Conservation (phyloP, 257 asterid genomes). For the Parsonsia alboflavescens region DNA sequence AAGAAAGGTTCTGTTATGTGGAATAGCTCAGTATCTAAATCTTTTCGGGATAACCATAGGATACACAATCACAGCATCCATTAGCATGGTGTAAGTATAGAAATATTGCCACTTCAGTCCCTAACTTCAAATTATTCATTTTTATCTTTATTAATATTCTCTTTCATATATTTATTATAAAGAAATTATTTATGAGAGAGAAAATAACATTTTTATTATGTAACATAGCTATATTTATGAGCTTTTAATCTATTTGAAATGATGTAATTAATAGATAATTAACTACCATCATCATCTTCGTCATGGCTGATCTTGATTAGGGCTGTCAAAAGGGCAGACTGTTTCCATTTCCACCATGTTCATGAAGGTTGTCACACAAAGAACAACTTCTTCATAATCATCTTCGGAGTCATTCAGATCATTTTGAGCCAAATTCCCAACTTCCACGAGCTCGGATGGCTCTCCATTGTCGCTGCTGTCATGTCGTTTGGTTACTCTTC, state of each 20-base stretch:
- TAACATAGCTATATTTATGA: too few relatives aligned
- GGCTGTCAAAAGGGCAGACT: constrained; percentile 30
- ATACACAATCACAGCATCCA: constrained; percentile 43
- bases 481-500: constrained; percentile 37
- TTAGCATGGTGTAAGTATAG: constrained; percentile 34
- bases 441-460: constrained; percentile 28
- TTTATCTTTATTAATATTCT: too few relatives aligned
- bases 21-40: constrained; percentile 49
- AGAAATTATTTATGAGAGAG: too few relatives aligned
- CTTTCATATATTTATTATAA: too few relatives aligned
- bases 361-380: constrained; percentile 21
- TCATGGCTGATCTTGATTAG: constrained; percentile 8
- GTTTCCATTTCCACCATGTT: constrained; percentile 25
- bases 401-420: constrained; percentile 22
- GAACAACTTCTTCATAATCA: constrained; percentile 25
- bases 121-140: too few relatives aligned
- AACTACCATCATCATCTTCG: too few relatives aligned
- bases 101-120: background rate
- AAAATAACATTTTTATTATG: too few relatives aligned
- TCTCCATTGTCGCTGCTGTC: constrained; percentile 34
- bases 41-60: constrained; percentile 54
- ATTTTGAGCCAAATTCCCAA: constrained; percentile 32
- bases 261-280: too few relatives aligned
- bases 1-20: constrained; percentile 38
- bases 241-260: too few relatives aligned